Base-by-base conservation (phyloP, 108 stramenopile genomes). In the Nitzschia sp. region DNA sequence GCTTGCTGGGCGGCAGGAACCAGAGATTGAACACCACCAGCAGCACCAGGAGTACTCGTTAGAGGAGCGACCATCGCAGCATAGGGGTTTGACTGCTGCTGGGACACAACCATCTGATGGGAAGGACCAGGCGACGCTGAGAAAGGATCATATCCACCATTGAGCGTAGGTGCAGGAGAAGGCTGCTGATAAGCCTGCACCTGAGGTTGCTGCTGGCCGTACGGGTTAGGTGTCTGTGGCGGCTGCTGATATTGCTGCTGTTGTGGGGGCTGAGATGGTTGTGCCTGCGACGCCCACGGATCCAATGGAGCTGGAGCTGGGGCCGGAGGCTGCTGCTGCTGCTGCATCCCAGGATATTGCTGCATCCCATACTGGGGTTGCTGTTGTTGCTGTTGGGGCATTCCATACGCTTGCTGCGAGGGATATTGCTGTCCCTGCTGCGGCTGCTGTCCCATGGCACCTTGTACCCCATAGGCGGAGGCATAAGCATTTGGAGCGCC, bases 61-160 rank as follows among this genome's bases (percentile, higher is more conserved):
- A 57, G 34, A 13, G 68, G 68, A 21, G 64, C 58, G 4, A 59
- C 58, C 33, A 54, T 54, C 17, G 36, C 66, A 17, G 35, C 75
- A 54, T 78, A 78, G 23, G 77, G 77, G 64, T 78, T 78, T 9
- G 77, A 72, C 29, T 72, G 77, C 36, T 78, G 77, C 23, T 56
- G 53, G n/a, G 77, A 57, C 19, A 78, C 66, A 26, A 78, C 77
- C 54, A 78, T n/a, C 42, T 71, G 73, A n/a, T 76, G 36, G 19
- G 70, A 55, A 32, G 53, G 67, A 1, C 66, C 59, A 5, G 46
- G 66, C 28, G 71, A 36, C n/a, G 66, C 23, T 19, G 51, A 27
- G 2, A 46, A 45, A 29, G 66, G 38, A 42, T 45, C 55, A 28
- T 49, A 61, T 21, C 19, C 49, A 4, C 49, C 21, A 13, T 42